A percentile compares a stretch with the other conserved stretches of the same genome.
phyloP scores from a whole-genome alignment of 2,329 filamentous ascomycete genomes.

The Dactylellina sp. region DNA sequence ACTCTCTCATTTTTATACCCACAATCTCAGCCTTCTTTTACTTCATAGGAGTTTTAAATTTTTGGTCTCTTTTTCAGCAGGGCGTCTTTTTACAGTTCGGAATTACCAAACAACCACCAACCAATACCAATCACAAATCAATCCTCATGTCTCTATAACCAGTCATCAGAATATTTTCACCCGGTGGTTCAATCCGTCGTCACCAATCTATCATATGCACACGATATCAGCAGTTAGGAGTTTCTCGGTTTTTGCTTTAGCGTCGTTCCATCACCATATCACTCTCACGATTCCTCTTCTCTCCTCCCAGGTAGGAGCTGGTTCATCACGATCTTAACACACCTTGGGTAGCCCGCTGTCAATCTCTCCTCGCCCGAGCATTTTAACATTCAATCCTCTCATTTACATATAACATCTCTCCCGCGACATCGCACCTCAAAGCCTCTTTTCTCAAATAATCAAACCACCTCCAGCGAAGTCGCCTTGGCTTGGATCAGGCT shows the following conservation, averaged over 20 bases:
- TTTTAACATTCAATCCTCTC: slow-evolving; percentile 53
- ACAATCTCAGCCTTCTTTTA: slow-evolving; percentile 41
- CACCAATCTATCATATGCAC: slow-evolving; percentile 61
- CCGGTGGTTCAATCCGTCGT: slow-evolving; percentile 63
- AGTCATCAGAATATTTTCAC: slow-evolving; percentile 55
- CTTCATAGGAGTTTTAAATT: slow-evolving; percentile 59
- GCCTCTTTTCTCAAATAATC: slow-evolving; percentile 11
- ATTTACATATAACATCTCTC: slow-evolving; percentile 36
- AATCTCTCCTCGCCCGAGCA: slow-evolving; percentile 32
- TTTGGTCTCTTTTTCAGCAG: slow-evolving; percentile 33
- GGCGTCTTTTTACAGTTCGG: slow-evolving; percentile 54
- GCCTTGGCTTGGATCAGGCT: slow-evolving; percentile 53
- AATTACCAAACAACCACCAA: slow-evolving; percentile 42
- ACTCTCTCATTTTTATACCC: slow-evolving; percentile 57
- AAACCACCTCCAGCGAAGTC: slow-evolving; percentile 40
- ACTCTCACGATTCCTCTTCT: slow-evolving; percentile 58
- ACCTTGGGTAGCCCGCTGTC: slow-evolving; percentile 52
- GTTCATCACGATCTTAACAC: slow-evolving; percentile 56
- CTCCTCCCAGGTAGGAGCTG: slow-evolving; percentile 58
- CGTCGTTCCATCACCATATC: slow-evolving; percentile 56
- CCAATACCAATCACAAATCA: slow-evolving; percentile 42
- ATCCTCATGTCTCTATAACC: slow-evolving; percentile 57
- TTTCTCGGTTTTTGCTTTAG: slow-evolving; percentile 58
- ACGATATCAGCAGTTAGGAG: slow-evolving; percentile 57
- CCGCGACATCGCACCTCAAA: slow-evolving; percentile 18